Base-by-base conservation (phyloP, 306 rosid species). In the Hippophae rhamnoides region DNA sequence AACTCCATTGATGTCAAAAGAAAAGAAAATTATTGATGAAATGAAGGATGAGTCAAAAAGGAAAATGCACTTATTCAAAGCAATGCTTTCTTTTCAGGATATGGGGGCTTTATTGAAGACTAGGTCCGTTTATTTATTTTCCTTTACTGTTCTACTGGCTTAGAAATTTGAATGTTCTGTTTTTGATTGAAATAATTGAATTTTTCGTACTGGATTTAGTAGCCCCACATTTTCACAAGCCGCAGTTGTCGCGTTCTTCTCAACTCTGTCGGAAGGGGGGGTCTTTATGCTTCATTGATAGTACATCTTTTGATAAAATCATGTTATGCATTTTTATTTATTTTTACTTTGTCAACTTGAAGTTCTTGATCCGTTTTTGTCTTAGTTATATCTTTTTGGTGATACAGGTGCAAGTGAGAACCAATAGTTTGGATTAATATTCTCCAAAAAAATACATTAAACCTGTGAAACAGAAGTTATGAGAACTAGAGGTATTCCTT, bases 181-280 rank as follows among this genome's bases (percentile, higher is more conserved):
- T 13, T 40, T 12, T 13, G 47, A 13, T 12, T 18, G 23, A 18
- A 18, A 18, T 18, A 18, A 18, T 18, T 18, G 23, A 41, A 49
- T 41, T 38, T 25, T 47, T 2, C 27, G 8, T 49, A 8, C 56
- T 56, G 12, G 0, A 69, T 68, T 64, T 72, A 77, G 61, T 87
- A 90, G 98, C 76, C 67, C 70, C 45, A 87, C 80, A 63, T 56
- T 90, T 65, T 75, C 82, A 38, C 89, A 87, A 78, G 89, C 86
- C 57, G 96, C 95, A 45, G 65, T 81, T 74, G 90, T 90, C 71
- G 92, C 95, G 53, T 87, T 90, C 77, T 83, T 90, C 72, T 79
- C 83, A 66, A 81, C 74, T 77, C 94, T 90, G 43, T 96, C 96
- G 13, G 98, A 90, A 67, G 84, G 74, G 84, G 74, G 62, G 96